Evolutionary conservation across 73 alveolate genomes (phyloP).

Genomic region (Tetrahymena thermophila): DNA sequence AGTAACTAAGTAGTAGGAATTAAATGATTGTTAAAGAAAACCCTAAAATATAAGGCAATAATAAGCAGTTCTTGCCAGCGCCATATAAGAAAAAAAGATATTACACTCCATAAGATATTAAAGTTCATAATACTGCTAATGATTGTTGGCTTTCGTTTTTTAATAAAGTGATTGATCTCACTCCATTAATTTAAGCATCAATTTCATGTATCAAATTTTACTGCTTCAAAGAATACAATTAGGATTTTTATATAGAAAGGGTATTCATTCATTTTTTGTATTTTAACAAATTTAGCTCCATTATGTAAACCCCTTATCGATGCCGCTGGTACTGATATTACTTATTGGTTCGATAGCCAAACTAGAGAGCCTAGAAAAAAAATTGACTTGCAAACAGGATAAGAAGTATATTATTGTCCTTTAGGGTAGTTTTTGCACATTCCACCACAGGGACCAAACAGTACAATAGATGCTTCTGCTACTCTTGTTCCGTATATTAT

Average conservation of each 20-base stretch:
- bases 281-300: constrained; percentile 35
- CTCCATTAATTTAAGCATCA: constrained; percentile 76
- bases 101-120: constrained; percentile 92
- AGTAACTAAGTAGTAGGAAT: not conserved
- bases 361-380: constrained; percentile 84
- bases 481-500: constrained; percentile 10
- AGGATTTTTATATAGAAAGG: no score
- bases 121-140: constrained; percentile 86
- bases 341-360: constrained; percentile 95
- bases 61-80: constrained; percentile 44
- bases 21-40: not conserved
- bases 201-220: not conserved
- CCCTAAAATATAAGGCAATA: not conserved
- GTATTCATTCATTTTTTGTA: not conserved
- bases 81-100: constrained; percentile 76
- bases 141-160: constrained; percentile 94
- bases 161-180: constrained; percentile 83
- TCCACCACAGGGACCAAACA: constrained; percentile 89
- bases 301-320: constrained; percentile 84
- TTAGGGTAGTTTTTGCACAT: constrained; percentile 94
- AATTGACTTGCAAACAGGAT: constrained; percentile 86
- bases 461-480: constrained; percentile 3
- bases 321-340: constrained; percentile 94
- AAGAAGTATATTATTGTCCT: constrained; percentile 87
- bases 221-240: not conserved